Evolutionary conservation across 2,329 filamentous ascomycete genomes (phyloP), one percentile per base, ranked within the genome.

Genomic region (Albifimbria verrucaria): DNA sequence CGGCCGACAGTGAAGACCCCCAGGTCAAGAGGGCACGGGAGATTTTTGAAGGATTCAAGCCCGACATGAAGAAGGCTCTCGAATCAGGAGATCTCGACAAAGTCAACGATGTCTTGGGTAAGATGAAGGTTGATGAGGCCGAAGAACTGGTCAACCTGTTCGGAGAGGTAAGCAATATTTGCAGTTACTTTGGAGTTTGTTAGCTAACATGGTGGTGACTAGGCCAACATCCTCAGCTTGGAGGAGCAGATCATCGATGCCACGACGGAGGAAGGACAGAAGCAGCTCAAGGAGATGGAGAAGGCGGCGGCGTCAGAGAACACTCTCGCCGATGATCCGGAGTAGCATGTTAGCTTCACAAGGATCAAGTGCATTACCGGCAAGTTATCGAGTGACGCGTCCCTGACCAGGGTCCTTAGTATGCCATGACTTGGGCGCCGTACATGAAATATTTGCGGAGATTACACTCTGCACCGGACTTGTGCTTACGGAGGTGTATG

Each of bases 191-290:
- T 18, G 5, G 15, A 26, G 20, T 21, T 25, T 12, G 48, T 42
- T 45, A 21, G 51, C 65, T 67, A 61, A 67, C 55, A 24, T 39
- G 32, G n/a, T 24, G 49, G 39, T 50, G 51, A 28, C 50, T 57
- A 87, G 74, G 91, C 91, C 17, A 90, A 90, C 36, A 93, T 97
- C 77, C 73, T 99, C 59, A 96, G 90, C 68, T 71, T 99, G 49
- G 92, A 97, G 69, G 87, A 96, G 66, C 87, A 95, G 48, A 91
- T 99, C 49, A 95, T 99, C 61, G 94, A 99, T 73, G 90, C 92
- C 1, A 99, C 92, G 45, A 96, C 93, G 2, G 87, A 92, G 66
- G 87, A 94, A 68, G 92, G 92, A 3, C 82, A 87, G 76, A 83
- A 86, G 68, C 86, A 86, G 66, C 78, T 93, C 62, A 87, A 89